phyloP scores from a whole-genome alignment of 148 eudicot species.

The Fagopyrum esculentum region DNA sequence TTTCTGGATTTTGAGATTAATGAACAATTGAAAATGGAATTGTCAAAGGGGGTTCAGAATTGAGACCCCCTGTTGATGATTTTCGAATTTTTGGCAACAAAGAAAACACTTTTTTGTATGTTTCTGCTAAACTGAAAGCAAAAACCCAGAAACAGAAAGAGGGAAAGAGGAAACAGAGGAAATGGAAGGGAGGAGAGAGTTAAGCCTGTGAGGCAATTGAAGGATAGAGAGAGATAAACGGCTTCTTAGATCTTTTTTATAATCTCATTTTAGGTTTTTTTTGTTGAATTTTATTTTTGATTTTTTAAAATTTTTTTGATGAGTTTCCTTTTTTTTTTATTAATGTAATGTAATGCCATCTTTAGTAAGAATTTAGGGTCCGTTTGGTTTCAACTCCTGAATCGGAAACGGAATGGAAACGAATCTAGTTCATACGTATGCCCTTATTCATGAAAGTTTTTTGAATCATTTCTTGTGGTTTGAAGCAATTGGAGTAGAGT shows the following conservation, averaged over 20 bases:
- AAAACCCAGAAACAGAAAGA: not conserved
- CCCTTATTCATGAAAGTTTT: too few species aligned
- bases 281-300: not conserved
- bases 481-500: too few species aligned
- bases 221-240: not conserved
- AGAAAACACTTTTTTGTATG: not conserved
- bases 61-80: not conserved
- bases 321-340: too few species aligned
- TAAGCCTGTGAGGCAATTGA: not conserved
- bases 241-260: not conserved
- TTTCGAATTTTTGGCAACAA: not conserved
- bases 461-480: too few species aligned
- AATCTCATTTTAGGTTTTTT: not conserved
- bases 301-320: not conserved
- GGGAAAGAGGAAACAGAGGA: slow-evolving; percentile 4
- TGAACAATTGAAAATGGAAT: too few species aligned
- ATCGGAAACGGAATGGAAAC: too few species aligned
- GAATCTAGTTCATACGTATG: too few species aligned
- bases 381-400: too few species aligned
- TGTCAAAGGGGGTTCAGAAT: not conserved
- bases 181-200: not conserved
- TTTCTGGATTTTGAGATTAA: not conserved
- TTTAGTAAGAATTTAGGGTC: too few species aligned
- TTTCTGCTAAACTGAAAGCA: slow-evolving; percentile 5
- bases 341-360: too few species aligned